Evolutionary conservation across 192 early-diverging fungal species (phyloP).

Genomic region (Coemansia sp.): DNA sequence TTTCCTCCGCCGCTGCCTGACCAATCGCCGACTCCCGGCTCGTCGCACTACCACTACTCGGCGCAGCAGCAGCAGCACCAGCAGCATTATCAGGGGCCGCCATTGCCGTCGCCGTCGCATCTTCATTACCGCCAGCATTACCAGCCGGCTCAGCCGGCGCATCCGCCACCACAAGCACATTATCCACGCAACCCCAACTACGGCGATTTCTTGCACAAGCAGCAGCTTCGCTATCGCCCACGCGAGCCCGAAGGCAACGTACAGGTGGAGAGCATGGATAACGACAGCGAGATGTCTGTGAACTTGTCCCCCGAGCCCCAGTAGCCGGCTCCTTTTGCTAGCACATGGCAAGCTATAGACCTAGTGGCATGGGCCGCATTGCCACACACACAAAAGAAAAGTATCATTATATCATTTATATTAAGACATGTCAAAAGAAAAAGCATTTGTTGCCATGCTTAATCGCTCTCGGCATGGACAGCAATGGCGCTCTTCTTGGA

Average conservation of each 20-base stretch:
- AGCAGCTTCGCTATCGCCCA: neutral
- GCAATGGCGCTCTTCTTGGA: neutral
- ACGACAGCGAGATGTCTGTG: conserved; percentile 46
- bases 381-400: conserved; percentile 9
- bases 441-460: neutral
- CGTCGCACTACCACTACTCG: conserved; percentile 9
- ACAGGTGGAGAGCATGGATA: conserved; percentile 17
- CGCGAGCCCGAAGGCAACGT: conserved; percentile 1
- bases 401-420: neutral
- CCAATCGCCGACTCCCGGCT: conserved; percentile 6
- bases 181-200: neutral
- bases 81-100: conserved; percentile 6
- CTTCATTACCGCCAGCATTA: conserved; percentile 6
- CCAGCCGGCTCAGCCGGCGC: neutral
- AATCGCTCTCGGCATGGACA: neutral
- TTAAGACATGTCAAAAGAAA: neutral
- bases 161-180: neutral
- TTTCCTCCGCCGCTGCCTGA: neutral
- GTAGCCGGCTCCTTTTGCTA: neutral
- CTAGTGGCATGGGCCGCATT: neutral
- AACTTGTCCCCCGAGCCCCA: conserved; percentile 35
- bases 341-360: neutral
- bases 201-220: neutral
- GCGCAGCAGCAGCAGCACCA: conserved; percentile 10
- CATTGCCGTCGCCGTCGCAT: conserved; percentile 6